A percentile compares a stretch with the other conserved stretches of the same genome.
Conservation (phyloP, 176 grass and related monocot genomes). For the Bolboschoenus planiculmis region DNA sequence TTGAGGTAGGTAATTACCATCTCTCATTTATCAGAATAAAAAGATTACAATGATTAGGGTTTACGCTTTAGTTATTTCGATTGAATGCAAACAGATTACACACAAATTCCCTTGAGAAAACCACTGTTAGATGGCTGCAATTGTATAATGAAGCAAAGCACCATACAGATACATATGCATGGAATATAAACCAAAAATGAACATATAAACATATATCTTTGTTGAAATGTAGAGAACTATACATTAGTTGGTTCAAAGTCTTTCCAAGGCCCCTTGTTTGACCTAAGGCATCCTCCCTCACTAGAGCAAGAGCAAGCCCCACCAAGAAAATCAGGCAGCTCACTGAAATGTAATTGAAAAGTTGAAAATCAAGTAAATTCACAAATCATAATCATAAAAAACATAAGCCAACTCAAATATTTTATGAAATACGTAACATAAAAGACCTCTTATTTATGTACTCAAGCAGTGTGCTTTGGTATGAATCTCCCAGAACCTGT, state of each 20-base stretch:
- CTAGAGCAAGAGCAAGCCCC: conserved; percentile 32
- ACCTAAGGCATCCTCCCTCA: conserved; percentile 38
- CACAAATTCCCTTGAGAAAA: background rate
- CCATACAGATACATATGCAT: background rate
- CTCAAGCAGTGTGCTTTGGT: conserved; percentile 32
- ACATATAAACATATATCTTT: background rate
- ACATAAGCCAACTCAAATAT: background rate
- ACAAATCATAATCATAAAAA: background rate
- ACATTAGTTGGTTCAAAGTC: conserved; percentile 22
- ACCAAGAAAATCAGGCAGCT: conserved; percentile 44
- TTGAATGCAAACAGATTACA: background rate
- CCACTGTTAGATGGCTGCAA: background rate
- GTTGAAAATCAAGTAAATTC: conserved; percentile 1
- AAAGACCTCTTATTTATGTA: conserved; percentile 30
- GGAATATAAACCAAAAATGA: background rate
- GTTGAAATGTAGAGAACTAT: conserved; percentile 5
- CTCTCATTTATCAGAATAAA: background rate
- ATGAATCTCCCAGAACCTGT: conserved; percentile 39
- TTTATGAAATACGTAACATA: background rate
- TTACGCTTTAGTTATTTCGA: background rate
- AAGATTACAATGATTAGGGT: background rate
- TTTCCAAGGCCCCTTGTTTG: conserved; percentile 52
- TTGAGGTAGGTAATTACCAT: background rate
- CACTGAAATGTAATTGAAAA: conserved; percentile 28
- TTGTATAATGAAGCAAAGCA: background rate